Evolutionary conservation across 257 asterid species (phyloP).

Genomic region (Coffea eugenioides): DNA sequence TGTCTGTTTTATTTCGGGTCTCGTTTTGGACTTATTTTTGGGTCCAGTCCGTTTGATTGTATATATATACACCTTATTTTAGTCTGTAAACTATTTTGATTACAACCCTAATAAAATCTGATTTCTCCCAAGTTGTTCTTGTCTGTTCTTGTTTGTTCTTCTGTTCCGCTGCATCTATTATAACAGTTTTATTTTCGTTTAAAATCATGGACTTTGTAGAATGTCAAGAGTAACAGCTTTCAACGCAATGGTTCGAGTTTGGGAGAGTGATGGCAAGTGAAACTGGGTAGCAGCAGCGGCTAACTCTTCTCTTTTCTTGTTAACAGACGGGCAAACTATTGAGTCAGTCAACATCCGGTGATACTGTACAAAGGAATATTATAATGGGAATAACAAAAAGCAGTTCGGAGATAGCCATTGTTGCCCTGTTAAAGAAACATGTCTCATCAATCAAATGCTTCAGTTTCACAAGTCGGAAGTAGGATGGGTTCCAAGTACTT

Average conservation of each 20-base stretch:
- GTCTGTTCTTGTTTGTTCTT: too few species aligned
- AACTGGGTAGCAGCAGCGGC: background rate
- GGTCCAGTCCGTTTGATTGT: too few species aligned
- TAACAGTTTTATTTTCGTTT: background rate
- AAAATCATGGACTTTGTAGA: background rate
- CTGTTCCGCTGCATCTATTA: too few species aligned
- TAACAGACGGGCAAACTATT: background rate
- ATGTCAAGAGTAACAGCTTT: background rate
- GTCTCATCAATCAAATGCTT: background rate
- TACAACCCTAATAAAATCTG: too few species aligned
- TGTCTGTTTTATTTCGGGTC: too few species aligned
- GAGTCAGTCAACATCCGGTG: background rate
- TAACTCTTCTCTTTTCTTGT: too few species aligned
- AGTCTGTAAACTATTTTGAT: too few species aligned
- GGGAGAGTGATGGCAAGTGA: background rate
- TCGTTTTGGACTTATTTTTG: too few species aligned
- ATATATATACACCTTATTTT: too few species aligned
- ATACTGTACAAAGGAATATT: background rate
- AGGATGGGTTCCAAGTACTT: background rate
- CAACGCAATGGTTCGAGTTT: too few species aligned
- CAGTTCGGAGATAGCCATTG: background rate
- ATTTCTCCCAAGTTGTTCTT: too few species aligned
- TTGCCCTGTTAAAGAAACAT: background rate
- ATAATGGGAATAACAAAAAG: background rate
- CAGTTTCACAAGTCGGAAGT: background rate